phyloP scores from a whole-genome alignment of 2,329 filamentous ascomycete genomes.

The Delphinella strobiligena region DNA sequence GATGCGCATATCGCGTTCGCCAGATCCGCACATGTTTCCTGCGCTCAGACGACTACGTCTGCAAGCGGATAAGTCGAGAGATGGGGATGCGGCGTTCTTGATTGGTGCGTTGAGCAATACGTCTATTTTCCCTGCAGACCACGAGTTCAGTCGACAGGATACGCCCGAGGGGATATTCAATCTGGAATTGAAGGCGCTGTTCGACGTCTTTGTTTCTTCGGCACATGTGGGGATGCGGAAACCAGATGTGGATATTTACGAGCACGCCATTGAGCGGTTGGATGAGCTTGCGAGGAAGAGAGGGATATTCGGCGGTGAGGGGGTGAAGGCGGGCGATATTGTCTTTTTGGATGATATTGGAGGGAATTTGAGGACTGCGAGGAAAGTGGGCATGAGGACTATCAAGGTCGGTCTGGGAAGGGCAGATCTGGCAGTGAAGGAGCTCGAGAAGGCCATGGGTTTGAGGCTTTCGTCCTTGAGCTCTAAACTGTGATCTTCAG shows the following conservation, averaged over 20 bases:
- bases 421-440: constrained; percentile 67
- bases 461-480: constrained; percentile 35
- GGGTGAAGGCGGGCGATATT: constrained; percentile 54
- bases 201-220: constrained; percentile 80
- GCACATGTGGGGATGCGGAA: constrained; percentile 83
- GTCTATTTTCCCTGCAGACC: constrained; percentile 66
- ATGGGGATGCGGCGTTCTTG: constrained; percentile 38
- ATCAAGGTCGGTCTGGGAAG: constrained; percentile 74
- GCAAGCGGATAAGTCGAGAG: constrained; percentile 14
- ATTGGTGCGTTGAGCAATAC: constrained; percentile 85
- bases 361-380: constrained; percentile 75
- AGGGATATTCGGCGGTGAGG: constrained; percentile 32
- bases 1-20: constrained; percentile 60
- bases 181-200: constrained; percentile 49
- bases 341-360: constrained; percentile 92
- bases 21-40: constrained; percentile 82
- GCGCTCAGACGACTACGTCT: constrained; percentile 56
- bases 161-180: constrained; percentile 26
- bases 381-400: constrained; percentile 61
- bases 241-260: constrained; percentile 72
- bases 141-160: constrained; percentile 48
- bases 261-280: constrained; percentile 55
- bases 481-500: not conserved
- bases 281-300: constrained; percentile 49
- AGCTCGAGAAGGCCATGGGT: constrained; percentile 65